Base-by-base conservation (phyloP, 345 rosid species). In the Zanthoxylum bungeanum region DNA sequence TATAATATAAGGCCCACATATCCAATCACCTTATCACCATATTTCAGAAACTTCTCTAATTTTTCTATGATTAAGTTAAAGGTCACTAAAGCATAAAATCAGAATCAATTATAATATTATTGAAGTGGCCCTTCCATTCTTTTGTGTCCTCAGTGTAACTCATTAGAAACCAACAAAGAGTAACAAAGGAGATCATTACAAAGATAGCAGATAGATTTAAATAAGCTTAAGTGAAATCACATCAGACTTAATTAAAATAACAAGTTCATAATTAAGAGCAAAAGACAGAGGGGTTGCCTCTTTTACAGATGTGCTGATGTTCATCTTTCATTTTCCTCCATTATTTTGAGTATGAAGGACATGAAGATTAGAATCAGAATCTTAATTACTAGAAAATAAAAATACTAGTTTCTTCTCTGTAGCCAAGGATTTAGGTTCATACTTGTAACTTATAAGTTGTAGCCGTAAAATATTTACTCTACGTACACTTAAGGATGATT, bases 1-100 rank as follows among this genome's bases (percentile, higher is more conserved):
- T 68, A 65, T 44, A 64, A 53, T 42, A 24, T n/a, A 55, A 75
- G 85, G 77, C 76, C 85, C 85, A 75, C 82, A 47, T 31, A 65
- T 73, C 76, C 65, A 75, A 75, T 69, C 71, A 78, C 65, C 70
- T 56, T 68, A 64, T 73, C 73, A 17, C 67, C 67, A 64, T 65
- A 21, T 24, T 47, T 67, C 68, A 44, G 66, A 62, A 69, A 46
- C 63, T 40, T 60, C 53, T 12, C 58, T 64, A 27, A 36, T 55
- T 25, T 31, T 30, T 34, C 44, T 57, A 64, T 42, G 50, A 50
- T 60, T 57, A 60, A 31, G 27, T 72, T 24, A 28, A 31, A 46
- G 68, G 55, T 56, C 68, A 66, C 50, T 31, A 51, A 36, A 59
- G 67, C 67, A 60, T 60, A 56, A 51, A 64, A 50, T 64, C 79